Conservation (phyloP, 1,284 basidiomycete species). For the Cystodermella granulosa region DNA sequence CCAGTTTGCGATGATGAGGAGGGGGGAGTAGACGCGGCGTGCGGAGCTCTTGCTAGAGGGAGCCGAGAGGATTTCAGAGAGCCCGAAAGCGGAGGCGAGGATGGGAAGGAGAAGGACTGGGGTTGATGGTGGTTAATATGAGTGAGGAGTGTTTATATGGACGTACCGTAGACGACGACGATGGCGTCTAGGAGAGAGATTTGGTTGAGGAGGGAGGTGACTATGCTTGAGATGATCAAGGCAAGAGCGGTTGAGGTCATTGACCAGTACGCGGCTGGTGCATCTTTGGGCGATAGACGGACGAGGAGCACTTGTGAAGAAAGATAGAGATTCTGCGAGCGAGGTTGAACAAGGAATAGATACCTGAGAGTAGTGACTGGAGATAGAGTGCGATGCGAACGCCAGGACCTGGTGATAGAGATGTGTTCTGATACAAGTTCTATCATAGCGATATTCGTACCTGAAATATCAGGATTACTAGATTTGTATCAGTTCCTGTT, state of each 20-base stretch:
- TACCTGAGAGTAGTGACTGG: conserved; percentile 21
- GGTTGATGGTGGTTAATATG: background rate
- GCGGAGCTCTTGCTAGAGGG: conserved; percentile 12
- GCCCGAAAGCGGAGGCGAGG: conserved; percentile 21
- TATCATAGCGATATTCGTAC: background rate
- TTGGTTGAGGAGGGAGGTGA: conserved; percentile 12
- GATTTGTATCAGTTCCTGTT: background rate
- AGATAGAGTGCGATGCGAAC: conserved; percentile 22
- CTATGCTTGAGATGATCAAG: conserved; percentile 21
- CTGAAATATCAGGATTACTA: conserved; percentile 22
- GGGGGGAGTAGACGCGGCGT: conserved; percentile 18
- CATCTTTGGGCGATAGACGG: conserved; percentile 21
- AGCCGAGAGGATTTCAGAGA: conserved; percentile 16
- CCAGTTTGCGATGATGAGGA: conserved; percentile 24
- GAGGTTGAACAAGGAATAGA: background rate
- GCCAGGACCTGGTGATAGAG: conserved; percentile 15
- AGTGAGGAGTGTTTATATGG: background rate
- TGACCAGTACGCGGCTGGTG: conserved; percentile 25
- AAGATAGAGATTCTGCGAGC: background rate
- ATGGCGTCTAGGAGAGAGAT: conserved; percentile 24
- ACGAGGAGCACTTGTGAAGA: conserved; percentile 16
- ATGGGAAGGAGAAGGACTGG: conserved; percentile 20
- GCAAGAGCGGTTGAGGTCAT: conserved; percentile 24
- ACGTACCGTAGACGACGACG: conserved; percentile 20
- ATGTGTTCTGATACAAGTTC: background rate